These are phyloP conservation scores for Kodamaea arcana DNA, from an alignment of 1,139 yeast genomes.

Conservation along the genomic window DNA sequence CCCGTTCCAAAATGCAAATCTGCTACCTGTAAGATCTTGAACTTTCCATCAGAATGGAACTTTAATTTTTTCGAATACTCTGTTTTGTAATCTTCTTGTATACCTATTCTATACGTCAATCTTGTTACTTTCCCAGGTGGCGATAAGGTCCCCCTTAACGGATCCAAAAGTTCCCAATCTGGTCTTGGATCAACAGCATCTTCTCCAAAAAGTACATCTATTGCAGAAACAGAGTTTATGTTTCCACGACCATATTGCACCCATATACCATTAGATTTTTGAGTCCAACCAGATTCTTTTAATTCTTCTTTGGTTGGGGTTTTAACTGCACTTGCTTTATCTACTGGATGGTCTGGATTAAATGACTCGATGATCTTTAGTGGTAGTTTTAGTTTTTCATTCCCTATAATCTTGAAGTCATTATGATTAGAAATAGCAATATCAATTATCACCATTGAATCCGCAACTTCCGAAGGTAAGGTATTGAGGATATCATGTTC, in stretches of 20 bases:
- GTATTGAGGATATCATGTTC: constrained; percentile 19
- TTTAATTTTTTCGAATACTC: constrained; percentile 22
- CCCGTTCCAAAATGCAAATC: constrained; percentile 85
- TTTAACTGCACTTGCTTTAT: constrained; percentile 13
- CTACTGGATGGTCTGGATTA: not conserved
- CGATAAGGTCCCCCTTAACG: constrained; percentile 21
- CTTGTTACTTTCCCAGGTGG: constrained; percentile 18
- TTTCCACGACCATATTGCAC: constrained; percentile 35
- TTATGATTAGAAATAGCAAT: constrained; percentile 28
- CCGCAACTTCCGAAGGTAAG: constrained; percentile 3
- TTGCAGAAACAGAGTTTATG: constrained; percentile 29
- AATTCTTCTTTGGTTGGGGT: constrained; percentile 33
- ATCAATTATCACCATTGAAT: constrained; percentile 30
- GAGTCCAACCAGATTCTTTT: constrained; percentile 31
- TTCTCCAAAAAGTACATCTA: constrained; percentile 67
- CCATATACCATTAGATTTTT: constrained; percentile 46
- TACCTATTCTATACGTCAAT: constrained; percentile 29
- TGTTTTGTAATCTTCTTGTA: constrained; percentile 20
- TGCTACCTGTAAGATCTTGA: constrained; percentile 79
- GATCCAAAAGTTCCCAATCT: constrained; percentile 53
- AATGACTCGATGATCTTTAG: constrained; percentile 24
- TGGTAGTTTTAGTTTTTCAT: constrained; percentile 29
- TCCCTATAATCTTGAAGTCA: constrained; percentile 32
- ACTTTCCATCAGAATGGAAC: constrained; percentile 39
- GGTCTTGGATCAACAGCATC: constrained; percentile 77